Percentiles rank a stretch among this genome's conserved stretches.
Conservation (phyloP, 257 asterid genomes). For the Coffea eugenioides region DNA sequence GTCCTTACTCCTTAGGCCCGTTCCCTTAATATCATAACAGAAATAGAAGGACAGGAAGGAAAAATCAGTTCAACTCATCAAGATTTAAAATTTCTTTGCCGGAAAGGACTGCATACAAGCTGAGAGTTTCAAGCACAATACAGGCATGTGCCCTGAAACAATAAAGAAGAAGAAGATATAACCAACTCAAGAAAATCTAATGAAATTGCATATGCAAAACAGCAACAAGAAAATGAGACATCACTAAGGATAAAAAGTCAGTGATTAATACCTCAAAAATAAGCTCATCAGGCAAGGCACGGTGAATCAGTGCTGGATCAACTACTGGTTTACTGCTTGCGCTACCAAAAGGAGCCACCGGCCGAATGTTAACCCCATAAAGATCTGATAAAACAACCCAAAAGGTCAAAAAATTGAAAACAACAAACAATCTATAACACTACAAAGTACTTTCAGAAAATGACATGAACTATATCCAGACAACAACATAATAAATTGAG, state of each 20-base stretch:
- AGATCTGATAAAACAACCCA: constrained; percentile 51
- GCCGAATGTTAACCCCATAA: constrained; percentile 86
- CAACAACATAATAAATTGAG: too few species aligned
- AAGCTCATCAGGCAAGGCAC: constrained; percentile 82
- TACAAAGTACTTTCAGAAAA: neutral
- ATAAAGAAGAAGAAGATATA: neutral
- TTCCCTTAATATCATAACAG: neutral
- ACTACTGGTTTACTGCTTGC: constrained; percentile 52
- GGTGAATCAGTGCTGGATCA: constrained; percentile 76
- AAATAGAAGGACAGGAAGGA: neutral
- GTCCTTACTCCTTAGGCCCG: neutral
- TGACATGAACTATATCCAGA: neutral
- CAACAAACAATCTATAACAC: neutral
- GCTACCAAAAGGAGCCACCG: constrained; percentile 76
- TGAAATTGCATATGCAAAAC: neutral
- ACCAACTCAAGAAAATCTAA: neutral
- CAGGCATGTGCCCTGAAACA: neutral
- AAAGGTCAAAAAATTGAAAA: neutral
- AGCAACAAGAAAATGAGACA: neutral
- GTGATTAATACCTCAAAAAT: constrained; percentile 65
- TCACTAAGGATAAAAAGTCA: neutral
- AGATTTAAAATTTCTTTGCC: neutral
- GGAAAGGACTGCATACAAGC: too few species aligned
- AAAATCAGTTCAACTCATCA: neutral
- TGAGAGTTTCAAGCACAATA: neutral